Percentiles rank a stretch among this genome's conserved stretches.
phyloP scores from a whole-genome alignment of 495 filamentous ascomycete species.

The Lasiosphaeria miniovina region DNA sequence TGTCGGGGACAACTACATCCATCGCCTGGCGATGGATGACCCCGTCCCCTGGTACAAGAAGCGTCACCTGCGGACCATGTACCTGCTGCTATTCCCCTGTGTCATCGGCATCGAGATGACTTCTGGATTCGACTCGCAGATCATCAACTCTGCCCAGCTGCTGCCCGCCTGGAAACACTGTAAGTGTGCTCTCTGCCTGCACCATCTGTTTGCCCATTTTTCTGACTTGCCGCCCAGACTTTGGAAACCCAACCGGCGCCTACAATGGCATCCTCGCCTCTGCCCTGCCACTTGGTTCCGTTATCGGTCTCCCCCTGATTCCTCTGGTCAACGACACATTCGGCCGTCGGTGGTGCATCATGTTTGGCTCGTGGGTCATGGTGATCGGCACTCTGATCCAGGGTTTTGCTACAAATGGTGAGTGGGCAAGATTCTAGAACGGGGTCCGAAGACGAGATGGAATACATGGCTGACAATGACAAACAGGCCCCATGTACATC shows the following conservation, averaged over 20 bases:
- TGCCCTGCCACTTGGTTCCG: conserved; percentile 42
- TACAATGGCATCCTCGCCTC: conserved; percentile 48
- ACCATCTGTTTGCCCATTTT: not conserved
- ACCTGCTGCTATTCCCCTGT: conserved; percentile 61
- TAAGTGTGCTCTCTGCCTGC: conserved; percentile 37
- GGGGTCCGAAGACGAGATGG: not conserved
- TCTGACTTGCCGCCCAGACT: conserved; percentile 25
- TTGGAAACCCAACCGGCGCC: conserved; percentile 41
- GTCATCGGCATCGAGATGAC: conserved; percentile 71
- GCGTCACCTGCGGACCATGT: conserved; percentile 57
- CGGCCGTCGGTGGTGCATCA: conserved; percentile 56
- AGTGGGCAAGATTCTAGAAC: conserved; percentile 23
- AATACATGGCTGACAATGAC: not conserved
- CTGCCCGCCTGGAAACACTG: conserved; percentile 57
- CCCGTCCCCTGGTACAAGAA: conserved; percentile 62
- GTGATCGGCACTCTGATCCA: conserved; percentile 57
- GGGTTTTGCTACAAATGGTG: conserved; percentile 47
- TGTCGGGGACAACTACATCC: conserved; percentile 44
- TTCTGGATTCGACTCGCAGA: conserved; percentile 67
- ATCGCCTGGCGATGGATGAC: conserved; percentile 54
- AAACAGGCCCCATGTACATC: conserved; percentile 52
- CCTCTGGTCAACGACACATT: conserved; percentile 54
- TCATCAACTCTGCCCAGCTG: conserved; percentile 65
- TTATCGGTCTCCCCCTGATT: conserved; percentile 57
- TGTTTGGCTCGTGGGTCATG: conserved; percentile 57